phyloP scores from a whole-genome alignment of 1,284 basidiomycete genomes.

The Ganoderma sp. region DNA sequence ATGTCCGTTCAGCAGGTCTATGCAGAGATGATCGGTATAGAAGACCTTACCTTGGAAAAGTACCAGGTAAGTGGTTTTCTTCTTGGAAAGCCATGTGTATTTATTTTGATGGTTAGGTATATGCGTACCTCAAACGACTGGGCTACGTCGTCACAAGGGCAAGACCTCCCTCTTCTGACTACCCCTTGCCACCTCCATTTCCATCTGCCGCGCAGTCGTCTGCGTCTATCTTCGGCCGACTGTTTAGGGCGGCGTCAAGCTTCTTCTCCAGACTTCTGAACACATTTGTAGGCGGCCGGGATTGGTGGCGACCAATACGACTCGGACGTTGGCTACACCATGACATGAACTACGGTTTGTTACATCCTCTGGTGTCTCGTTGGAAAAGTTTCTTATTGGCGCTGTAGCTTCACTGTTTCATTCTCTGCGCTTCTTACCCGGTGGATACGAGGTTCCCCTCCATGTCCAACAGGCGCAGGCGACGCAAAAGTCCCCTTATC shows the following conservation, averaged over 20 bases:
- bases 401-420: constrained; percentile 69
- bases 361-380: not conserved
- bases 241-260: constrained; percentile 45
- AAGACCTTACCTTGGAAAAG: constrained; percentile 79
- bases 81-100: not conserved
- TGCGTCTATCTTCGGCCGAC: constrained; percentile 40
- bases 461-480: constrained; percentile 30
- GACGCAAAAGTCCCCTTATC: constrained; percentile 63
- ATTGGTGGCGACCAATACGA: constrained; percentile 68
- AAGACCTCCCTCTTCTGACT: constrained; percentile 61
- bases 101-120: constrained; percentile 66
- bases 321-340: constrained; percentile 52
- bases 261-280: constrained; percentile 42
- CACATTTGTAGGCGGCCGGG: constrained; percentile 40
- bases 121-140: constrained; percentile 88
- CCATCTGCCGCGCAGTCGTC: not conserved
- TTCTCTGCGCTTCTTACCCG: constrained; percentile 76
- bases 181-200: constrained; percentile 57
- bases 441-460: constrained; percentile 58
- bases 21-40: constrained; percentile 79
- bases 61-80: constrained; percentile 71
- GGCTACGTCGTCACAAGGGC: constrained; percentile 89
- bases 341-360: constrained; percentile 56
- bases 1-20: constrained; percentile 95
- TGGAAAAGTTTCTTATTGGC: constrained; percentile 13